Evolutionary conservation across 2,329 filamentous ascomycete genomes (phyloP).

Genomic region (Trichoderma sp.): DNA sequence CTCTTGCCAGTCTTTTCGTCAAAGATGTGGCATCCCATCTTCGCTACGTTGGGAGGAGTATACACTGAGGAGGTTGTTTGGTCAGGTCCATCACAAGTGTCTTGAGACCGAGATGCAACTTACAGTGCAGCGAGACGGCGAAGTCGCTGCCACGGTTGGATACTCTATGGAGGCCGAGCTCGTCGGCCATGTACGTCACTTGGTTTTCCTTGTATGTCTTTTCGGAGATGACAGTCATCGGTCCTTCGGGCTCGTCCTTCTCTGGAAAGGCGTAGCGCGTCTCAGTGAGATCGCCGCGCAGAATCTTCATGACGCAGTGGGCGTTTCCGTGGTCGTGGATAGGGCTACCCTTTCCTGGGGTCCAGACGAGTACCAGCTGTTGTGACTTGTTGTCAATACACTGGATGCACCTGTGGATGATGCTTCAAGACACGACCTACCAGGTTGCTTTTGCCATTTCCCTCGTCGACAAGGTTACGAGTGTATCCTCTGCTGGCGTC

Average conservation of each 20-base stretch:
- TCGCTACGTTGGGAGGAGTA: slow-evolving; percentile 84
- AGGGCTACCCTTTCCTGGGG: slow-evolving; percentile 74
- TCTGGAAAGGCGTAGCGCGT: slow-evolving; percentile 74
- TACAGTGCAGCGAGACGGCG: slow-evolving; percentile 79
- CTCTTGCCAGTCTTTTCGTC: slow-evolving; percentile 71
- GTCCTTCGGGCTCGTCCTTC: slow-evolving; percentile 43
- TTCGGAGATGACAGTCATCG: slow-evolving; percentile 63
- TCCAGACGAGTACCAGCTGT: slow-evolving; percentile 85
- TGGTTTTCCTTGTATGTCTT: slow-evolving; percentile 66
- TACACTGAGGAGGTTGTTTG: slow-evolving; percentile 53
- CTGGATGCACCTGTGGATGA: neutral
- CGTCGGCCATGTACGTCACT: slow-evolving; percentile 88
- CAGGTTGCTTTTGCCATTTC: slow-evolving; percentile 75
- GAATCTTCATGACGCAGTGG: slow-evolving; percentile 89
- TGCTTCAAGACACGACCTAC: slow-evolving; percentile 41
- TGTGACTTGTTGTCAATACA: slow-evolving; percentile 22
- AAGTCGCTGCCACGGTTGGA: slow-evolving; percentile 71
- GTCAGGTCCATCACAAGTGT: slow-evolving; percentile 36
- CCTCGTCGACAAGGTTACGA: slow-evolving; percentile 83
- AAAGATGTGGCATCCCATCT: slow-evolving; percentile 77
- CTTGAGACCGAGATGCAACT: slow-evolving; percentile 32
- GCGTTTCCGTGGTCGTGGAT: slow-evolving; percentile 89
- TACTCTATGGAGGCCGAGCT: slow-evolving; percentile 81
- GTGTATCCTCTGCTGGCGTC: slow-evolving; percentile 73
- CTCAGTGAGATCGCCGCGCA: slow-evolving; percentile 75